Evolutionary conservation across 2,329 filamentous ascomycete species (phyloP).

Genomic region (Chaetothyriales sp.): DNA sequence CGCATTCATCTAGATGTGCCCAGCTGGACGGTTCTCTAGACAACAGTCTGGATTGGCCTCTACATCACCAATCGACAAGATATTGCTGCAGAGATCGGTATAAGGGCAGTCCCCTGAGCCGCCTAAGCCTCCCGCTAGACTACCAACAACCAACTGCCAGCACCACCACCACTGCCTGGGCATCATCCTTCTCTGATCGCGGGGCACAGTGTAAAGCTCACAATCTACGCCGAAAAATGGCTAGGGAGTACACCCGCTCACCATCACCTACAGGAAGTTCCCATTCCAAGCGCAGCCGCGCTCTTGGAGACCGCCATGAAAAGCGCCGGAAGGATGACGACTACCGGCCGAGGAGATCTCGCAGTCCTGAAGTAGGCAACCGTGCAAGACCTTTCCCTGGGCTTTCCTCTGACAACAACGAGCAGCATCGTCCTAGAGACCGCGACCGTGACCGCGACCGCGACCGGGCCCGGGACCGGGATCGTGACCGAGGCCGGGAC

Average conservation of each 20-base stretch:
- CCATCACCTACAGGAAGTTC: constrained; percentile 86
- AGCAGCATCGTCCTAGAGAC: constrained; percentile 37
- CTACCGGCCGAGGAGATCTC: constrained; percentile 25
- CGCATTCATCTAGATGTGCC: not conserved
- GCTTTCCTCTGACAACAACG: constrained; percentile 7
- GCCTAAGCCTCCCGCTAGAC: not conserved
- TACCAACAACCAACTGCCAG: not conserved
- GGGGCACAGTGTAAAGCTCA: constrained; percentile 30
- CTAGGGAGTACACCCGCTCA: constrained; percentile 58
- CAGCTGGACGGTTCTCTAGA: not conserved
- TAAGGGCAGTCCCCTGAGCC: not conserved
- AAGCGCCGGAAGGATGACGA: constrained; percentile 37
- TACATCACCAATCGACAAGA: too few relatives aligned
- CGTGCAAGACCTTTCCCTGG: not conserved
- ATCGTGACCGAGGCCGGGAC: constrained; percentile 35
- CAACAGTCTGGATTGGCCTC: too few relatives aligned
- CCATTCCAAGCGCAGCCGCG: constrained; percentile 47
- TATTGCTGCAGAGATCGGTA: not conserved
- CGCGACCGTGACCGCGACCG: constrained; percentile 21
- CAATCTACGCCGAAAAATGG: constrained; percentile 34
- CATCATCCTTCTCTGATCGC: constrained; percentile 8
- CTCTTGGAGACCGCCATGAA: constrained; percentile 39
- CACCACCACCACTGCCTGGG: not conserved
- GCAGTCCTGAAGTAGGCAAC: constrained; percentile 33
- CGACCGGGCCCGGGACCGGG: constrained; percentile 34